phyloP scores from a whole-genome alignment of 1,284 basidiomycete species.

The Boletus semigastroideus region DNA sequence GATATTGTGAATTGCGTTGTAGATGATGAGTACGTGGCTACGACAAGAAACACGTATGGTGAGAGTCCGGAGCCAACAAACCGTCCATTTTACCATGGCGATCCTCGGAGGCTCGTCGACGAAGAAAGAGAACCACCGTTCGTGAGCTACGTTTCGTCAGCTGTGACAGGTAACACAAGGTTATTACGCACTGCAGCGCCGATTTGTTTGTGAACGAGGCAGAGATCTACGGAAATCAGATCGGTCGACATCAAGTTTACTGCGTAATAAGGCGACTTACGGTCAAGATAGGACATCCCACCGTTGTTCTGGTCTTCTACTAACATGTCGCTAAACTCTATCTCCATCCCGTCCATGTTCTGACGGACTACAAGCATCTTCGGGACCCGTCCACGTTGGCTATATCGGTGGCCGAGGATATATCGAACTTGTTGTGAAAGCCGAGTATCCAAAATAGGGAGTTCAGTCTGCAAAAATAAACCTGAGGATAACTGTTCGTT shows the following conservation, averaged over 20 bases:
- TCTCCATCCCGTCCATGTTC: conserved; percentile 90
- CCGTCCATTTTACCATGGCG: conserved; percentile 45
- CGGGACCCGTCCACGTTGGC: conserved; percentile 58
- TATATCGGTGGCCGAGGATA: conserved; percentile 72
- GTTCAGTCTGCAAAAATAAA: conserved; percentile 48
- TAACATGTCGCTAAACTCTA: conserved; percentile 96
- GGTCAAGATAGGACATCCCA: conserved; percentile 85
- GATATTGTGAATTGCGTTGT: conserved; percentile 6
- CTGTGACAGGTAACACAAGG: conserved; percentile 1
- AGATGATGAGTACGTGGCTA: conserved; percentile 9
- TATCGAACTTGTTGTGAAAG: conserved; percentile 86
- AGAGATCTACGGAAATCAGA: conserved; percentile 44
- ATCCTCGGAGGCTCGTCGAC: conserved; percentile 39
- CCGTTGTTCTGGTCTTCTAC: conserved; percentile 98
- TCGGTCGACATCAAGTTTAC: conserved; percentile 31
- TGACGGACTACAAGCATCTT: conserved; percentile 87
- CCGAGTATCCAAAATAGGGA: conserved; percentile 75
- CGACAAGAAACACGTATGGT: conserved; percentile 7
- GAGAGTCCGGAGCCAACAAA: neutral
- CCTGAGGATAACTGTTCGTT: conserved; percentile 4
- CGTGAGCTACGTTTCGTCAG: conserved; percentile 36
- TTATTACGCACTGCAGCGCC: conserved; percentile 52
- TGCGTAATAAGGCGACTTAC: conserved; percentile 46
- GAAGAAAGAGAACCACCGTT: conserved; percentile 44
- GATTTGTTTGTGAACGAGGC: conserved; percentile 60